Evolutionary conservation across 2,329 filamentous ascomycete genomes (phyloP).

Genomic region (Pseudogymnoascus sp.): DNA sequence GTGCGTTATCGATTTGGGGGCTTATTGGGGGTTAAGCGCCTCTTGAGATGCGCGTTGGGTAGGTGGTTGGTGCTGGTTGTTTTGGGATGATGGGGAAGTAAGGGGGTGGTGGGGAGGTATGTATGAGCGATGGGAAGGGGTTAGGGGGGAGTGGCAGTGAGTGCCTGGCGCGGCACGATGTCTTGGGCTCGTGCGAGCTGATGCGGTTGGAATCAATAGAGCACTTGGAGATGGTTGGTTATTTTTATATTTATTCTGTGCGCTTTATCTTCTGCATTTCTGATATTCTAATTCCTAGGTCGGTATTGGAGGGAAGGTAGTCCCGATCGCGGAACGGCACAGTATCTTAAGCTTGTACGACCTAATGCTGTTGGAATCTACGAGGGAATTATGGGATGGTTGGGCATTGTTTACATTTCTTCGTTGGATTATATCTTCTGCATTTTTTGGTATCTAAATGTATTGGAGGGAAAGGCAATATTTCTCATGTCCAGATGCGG

Average conservation of each 20-base stretch:
- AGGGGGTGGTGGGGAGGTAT: background rate
- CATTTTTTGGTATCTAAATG: background rate
- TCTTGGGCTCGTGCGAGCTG: background rate
- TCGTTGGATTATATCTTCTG: background rate
- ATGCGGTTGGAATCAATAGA: background rate
- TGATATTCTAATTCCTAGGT: background rate
- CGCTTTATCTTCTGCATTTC: constrained; percentile 2
- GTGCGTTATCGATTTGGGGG: background rate
- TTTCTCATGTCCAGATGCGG: background rate
- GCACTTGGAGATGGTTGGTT: background rate
- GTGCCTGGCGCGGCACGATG: background rate
- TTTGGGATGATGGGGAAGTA: background rate
- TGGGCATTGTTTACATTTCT: background rate
- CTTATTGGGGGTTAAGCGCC: background rate
- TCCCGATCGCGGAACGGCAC: background rate
- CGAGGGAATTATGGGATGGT: background rate
- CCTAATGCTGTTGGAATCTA: background rate
- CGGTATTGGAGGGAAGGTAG: background rate
- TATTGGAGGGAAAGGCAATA: background rate
- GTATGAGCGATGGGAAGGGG: background rate
- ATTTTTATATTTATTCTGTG: background rate
- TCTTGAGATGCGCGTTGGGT: background rate
- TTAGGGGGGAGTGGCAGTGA: background rate
- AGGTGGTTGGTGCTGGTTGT: background rate
- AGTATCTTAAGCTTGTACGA: background rate